These are phyloP conservation scores for Heliophila coronopifolia DNA, from an alignment of 441 rosid genomes.

Conservation along the genomic window DNA sequence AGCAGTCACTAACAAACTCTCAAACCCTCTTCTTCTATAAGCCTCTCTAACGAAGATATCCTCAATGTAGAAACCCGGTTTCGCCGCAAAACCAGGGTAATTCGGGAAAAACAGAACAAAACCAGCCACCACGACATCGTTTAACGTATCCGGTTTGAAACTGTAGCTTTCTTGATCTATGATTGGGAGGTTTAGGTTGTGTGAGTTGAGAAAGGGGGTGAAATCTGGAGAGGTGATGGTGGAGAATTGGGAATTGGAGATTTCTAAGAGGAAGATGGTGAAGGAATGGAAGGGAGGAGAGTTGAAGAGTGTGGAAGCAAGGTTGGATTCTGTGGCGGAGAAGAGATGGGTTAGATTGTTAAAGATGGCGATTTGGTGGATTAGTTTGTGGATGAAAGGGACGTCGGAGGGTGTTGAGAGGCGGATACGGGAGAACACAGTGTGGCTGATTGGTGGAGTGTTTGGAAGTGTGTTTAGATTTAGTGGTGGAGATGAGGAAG, in stretches of 20 bases:
- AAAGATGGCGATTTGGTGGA: constrained; percentile 84
- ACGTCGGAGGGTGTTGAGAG: constrained; percentile 68
- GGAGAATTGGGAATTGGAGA: constrained; percentile 49
- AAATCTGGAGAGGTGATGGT: constrained; percentile 17
- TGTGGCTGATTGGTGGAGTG: constrained; percentile 34
- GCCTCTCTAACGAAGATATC: constrained; percentile 77
- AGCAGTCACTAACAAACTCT: constrained; percentile 56
- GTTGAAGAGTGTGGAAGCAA: constrained; percentile 62
- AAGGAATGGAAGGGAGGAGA: constrained; percentile 70
- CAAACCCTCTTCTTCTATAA: constrained; percentile 72
- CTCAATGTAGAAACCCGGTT: constrained; percentile 75
- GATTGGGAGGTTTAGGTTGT: constrained; percentile 46
- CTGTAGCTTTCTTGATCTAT: constrained; percentile 44
- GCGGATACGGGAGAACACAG: constrained; percentile 76
- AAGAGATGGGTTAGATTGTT: constrained; percentile 56
- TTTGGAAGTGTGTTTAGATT: constrained; percentile 41
- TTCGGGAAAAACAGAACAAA: constrained; percentile 82
- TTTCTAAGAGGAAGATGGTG: constrained; percentile 77
- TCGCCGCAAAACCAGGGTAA: constrained; percentile 54
- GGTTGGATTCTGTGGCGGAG: constrained; percentile 72
- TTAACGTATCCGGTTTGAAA: constrained; percentile 33
- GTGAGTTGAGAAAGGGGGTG: constrained; percentile 27
- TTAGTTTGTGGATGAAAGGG: constrained; percentile 77
- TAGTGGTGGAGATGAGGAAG: constrained; percentile 86
- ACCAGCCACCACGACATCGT: constrained; percentile 52